Base-by-base conservation (phyloP, 1,139 yeast species). In the Zygosaccharomyces pseudobailii region DNA sequence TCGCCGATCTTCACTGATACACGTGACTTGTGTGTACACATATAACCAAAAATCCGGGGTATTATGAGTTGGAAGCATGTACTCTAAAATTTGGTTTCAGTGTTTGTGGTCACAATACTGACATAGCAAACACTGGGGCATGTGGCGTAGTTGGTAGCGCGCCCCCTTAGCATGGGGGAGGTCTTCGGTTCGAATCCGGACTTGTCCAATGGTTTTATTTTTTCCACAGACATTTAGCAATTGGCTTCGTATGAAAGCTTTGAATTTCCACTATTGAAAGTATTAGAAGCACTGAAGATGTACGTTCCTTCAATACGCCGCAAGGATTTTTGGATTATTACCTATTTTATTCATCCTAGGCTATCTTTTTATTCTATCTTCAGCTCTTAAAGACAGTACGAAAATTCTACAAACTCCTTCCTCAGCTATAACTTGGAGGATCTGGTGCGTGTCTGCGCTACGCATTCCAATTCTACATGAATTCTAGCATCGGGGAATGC, bases 401-500 rank as follows among this genome's bases (percentile, higher is more conserved):
- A n/a, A 30, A 30, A 30, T n/a, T n/a, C 13, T 5, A 6, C 10
- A 30, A n/a, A 30, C 3, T 30, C 13, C 19, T 19, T 5, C 13
- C 10, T n/a, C 6, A 9, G 19, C 33, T 30, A 30, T n/a, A 30
- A 19, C 19, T 30, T 30, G 19, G 33, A n/a, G 19, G 19, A 30
- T n/a, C 33, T 7, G 3, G 33, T 4, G 13, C 6, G 33, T 19
- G 19, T 9, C 46, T 61, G 69, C 27, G 76, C 76, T 45, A 71
- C 61, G 50, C 69, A 63, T 54, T 75, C 79, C 36, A 75, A 51
- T 57, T 75, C 79, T 24, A 75, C 75, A 49, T 72, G 68, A 19
- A 74, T 48, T 6, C 59, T 53, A 6, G 64, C 59, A 55, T 73
- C 69, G 34, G 78, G 78, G 65, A 75, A 75, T 5, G 60, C 64